These are phyloP conservation scores for Xylariaceae sp. DNA, from an alignment of 2,329 filamentous ascomycete genomes.

Conservation along the genomic window DNA sequence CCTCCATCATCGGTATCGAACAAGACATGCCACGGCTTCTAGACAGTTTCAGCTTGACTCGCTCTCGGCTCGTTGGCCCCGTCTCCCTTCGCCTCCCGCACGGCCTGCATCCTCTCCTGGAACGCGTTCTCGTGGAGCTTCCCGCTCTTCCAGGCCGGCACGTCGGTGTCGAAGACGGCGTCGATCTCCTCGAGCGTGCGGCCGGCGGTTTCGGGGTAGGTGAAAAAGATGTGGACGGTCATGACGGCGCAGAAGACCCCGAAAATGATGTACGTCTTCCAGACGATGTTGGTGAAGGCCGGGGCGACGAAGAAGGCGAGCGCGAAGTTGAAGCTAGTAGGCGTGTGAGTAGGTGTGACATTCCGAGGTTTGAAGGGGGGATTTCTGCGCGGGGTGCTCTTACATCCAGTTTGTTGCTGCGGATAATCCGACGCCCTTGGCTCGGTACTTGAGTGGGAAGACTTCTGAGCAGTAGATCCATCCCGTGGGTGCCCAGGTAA, in stretches of 20 bases:
- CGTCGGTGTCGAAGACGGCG: conserved; percentile 42
- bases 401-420: conserved; percentile 21
- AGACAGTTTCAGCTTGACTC: not conserved
- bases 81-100: not conserved
- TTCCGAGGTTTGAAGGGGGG: too few species aligned
- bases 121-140: conserved; percentile 6
- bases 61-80: not conserved
- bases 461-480: conserved; percentile 21
- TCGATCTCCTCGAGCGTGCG: conserved; percentile 49
- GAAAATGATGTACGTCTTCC: conserved; percentile 26
- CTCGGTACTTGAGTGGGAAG: conserved; percentile 20
- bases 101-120: conserved; percentile 17
- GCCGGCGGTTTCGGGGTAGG: conserved; percentile 37
- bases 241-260: conserved; percentile 32
- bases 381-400: not conserved
- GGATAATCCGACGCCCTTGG: conserved; percentile 17
- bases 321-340: conserved; percentile 18
- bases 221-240: conserved; percentile 12
- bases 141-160: conserved; percentile 6
- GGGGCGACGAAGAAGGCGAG: conserved; percentile 13
- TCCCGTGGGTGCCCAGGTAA: conserved; percentile 26
- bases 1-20: too few species aligned
- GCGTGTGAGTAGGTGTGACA: not conserved
- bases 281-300: conserved; percentile 12
- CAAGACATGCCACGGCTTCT: too few species aligned